phyloP scores from a whole-genome alignment of 2,329 filamentous ascomycete species.

The Harringtonia lauricola region DNA sequence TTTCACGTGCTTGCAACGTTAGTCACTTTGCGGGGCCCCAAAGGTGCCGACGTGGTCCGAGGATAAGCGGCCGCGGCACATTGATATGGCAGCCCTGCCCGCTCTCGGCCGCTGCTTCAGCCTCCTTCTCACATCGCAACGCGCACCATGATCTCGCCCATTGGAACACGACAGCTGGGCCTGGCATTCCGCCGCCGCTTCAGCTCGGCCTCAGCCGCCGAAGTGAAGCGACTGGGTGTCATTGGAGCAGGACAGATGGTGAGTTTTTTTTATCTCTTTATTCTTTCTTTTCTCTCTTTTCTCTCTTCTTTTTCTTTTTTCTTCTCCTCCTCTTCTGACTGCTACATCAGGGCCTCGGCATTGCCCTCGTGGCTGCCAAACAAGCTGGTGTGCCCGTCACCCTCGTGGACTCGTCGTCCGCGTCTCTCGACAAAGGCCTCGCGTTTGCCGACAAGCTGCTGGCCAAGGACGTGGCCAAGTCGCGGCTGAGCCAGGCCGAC shows the following conservation, averaged over 20 bases:
- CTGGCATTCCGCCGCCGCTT: conserved; percentile 45
- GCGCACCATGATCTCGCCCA: conserved; percentile 11
- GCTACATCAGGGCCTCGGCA: conserved; percentile 67
- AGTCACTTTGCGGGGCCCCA: neutral
- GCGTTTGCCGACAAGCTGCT: conserved; percentile 92
- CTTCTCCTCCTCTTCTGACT: neutral
- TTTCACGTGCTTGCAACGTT: neutral
- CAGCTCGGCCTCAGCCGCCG: conserved; percentile 50
- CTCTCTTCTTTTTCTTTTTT: neutral
- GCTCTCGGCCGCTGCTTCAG: no score
- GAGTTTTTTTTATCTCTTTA: conserved; percentile 15
- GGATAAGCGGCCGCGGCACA: conserved; percentile 2
- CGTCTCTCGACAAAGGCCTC: conserved; percentile 78
- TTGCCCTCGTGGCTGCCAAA: conserved; percentile 85
- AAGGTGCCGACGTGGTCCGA: conserved; percentile 1
- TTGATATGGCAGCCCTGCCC: neutral
- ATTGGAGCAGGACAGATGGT: conserved; percentile 97
- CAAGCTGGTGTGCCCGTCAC: conserved; percentile 76
- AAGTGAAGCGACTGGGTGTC: conserved; percentile 82
- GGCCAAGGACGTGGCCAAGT: conserved; percentile 83
- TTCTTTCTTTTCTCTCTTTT: neutral
- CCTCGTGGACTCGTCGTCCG: conserved; percentile 73
- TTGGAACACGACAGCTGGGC: conserved; percentile 4
- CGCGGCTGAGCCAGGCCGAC: conserved; percentile 71
- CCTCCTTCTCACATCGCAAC: conserved; percentile 3